Evolutionary conservation across 208 protist genomes (phyloP).

Genomic region (Trypanosoma mega): DNA sequence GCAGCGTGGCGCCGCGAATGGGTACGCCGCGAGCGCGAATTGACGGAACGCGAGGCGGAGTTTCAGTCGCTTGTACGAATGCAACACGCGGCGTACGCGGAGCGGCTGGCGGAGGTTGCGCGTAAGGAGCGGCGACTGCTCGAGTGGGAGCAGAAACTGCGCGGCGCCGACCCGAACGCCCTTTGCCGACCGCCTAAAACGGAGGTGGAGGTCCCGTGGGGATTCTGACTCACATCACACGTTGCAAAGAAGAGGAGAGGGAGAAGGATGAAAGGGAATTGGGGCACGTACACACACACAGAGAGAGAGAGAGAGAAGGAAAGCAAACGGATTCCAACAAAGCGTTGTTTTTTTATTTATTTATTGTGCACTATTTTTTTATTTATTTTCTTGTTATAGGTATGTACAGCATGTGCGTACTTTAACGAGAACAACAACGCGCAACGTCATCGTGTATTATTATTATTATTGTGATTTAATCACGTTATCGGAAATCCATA

Average conservation of each 20-base stretch:
- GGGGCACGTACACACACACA: neutral
- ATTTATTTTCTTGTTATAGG: too few species aligned
- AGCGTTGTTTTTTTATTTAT: neutral
- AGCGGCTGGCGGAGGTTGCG: constrained; percentile 19
- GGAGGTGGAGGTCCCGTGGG: too few species aligned
- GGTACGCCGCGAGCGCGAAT: constrained; percentile 8
- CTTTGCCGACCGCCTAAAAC: too few species aligned
- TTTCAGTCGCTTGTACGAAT: constrained; percentile 15
- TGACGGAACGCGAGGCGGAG: constrained; percentile 17
- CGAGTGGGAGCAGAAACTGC: constrained; percentile 20
- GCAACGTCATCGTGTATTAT: too few species aligned
- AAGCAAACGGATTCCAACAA: too few species aligned
- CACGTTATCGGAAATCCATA: too few species aligned
- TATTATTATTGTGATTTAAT: too few species aligned
- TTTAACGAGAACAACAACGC: too few species aligned
- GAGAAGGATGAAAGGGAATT: neutral
- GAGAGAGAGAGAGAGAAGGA: neutral
- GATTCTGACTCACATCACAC: too few species aligned
- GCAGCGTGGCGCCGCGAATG: constrained; percentile 4
- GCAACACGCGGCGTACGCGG: constrained; percentile 22
- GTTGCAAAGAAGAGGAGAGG: constrained; percentile 7
- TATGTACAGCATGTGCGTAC: too few species aligned
- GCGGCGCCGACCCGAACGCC: constrained; percentile 26
- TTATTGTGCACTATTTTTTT: constrained; percentile 5
- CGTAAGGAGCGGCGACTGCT: constrained; percentile 13